phyloP scores from a whole-genome alignment of 2,329 filamentous ascomycete genomes.

The Chaetomium globosum region DNA sequence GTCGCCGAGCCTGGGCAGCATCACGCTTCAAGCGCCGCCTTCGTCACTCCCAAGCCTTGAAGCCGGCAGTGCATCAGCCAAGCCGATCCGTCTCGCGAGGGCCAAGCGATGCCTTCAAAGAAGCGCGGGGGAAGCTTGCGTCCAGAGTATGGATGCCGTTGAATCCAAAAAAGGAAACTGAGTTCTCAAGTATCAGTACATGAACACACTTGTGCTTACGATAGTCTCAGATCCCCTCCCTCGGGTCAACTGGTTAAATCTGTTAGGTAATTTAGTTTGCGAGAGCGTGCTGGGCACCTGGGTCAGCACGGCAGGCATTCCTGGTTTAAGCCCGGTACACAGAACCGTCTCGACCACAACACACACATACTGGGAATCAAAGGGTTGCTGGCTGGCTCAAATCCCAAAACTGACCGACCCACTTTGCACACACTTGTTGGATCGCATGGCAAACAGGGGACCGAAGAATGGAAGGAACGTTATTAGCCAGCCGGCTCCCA shows the following conservation, averaged over 20 bases:
- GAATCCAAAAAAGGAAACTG: background rate
- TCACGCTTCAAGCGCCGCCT: conserved; percentile 24
- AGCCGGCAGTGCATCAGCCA: conserved; percentile 25
- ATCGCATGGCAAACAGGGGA: background rate
- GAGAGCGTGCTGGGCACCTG: background rate
- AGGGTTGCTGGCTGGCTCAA: background rate
- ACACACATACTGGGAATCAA: background rate
- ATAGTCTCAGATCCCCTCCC: conserved; percentile 9
- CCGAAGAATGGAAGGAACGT: background rate
- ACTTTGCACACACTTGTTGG: background rate
- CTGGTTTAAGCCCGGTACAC: conserved; percentile 6
- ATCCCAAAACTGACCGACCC: background rate
- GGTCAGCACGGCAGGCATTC: background rate
- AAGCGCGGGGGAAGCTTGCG: background rate
- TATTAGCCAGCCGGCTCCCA: conserved; percentile 22
- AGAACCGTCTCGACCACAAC: conserved; percentile 5
- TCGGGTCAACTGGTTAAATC: background rate
- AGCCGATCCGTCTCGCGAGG: conserved; percentile 20
- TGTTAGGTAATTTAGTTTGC: background rate
- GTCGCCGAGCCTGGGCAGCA: conserved; percentile 18
- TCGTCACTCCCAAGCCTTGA: conserved; percentile 24
- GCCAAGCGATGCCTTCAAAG: background rate
- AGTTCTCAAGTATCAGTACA: conserved; percentile 4
- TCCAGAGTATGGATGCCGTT: conserved; percentile 9
- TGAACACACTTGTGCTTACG: background rate